Base-by-base conservation (phyloP, 257 asterid species). In the Scutellaria galericulata region DNA sequence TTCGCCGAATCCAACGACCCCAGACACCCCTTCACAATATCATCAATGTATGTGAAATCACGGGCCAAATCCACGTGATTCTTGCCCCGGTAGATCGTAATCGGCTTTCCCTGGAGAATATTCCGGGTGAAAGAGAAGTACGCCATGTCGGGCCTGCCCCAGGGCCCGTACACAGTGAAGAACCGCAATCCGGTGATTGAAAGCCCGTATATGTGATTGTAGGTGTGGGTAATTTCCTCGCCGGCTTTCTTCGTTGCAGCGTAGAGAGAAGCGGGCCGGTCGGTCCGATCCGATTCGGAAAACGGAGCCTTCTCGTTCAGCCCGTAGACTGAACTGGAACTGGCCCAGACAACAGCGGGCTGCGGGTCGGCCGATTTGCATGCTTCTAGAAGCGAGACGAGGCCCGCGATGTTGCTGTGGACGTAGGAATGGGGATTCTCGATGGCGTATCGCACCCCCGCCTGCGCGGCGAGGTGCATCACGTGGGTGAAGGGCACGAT, bases 61-160 rank as follows among this genome's bases (percentile, higher is more conserved):
- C 88, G 82, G 42, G 88, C 88, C 73, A 83, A 63, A 7, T 81
- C 85, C 20, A 68, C 86, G 51, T 74, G 78, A 59, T 83, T 70
- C 80, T 81, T 81, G 12, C 88, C 88, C 40, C 83, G 54, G 59
- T 80, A 83, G 1, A 83, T 73, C 54, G 85, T 83, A 1, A 83
- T 83, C 46, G 85, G 82, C 2, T 83, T 83, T 7, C 88, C 85
- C 7, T 70, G 78, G 12, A 83, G 14, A 5, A 83, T 83, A 37
- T 81, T 81, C 53, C 68, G 66, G 51, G 88, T 83, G 39, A 83
- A 83, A 1, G 83, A 83, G 86, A 80, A 83, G 18, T 83, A 83
- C 6, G 88, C 88, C 88, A 83, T 83, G 61, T 83, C 88, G 65
- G 88, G 88, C 27, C 88, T 35, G 11, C 88, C 88, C 88, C 88